phyloP scores from a whole-genome alignment of 1,139 yeast genomes.

The Tardiomyces blankii region DNA sequence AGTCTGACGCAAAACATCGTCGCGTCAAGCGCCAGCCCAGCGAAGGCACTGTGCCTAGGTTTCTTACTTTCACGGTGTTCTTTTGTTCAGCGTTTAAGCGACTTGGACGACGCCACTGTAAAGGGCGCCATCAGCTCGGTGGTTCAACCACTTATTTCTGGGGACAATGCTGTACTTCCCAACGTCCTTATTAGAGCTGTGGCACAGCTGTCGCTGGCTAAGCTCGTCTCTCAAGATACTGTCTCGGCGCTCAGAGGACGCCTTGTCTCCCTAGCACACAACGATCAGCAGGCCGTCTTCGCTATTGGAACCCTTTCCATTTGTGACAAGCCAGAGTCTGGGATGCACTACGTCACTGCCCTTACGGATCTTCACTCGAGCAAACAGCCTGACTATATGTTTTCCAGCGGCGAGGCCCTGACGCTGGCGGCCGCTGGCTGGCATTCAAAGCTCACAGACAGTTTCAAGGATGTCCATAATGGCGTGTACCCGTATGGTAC shows the following conservation, averaged over 20 bases:
- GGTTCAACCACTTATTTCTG: neutral
- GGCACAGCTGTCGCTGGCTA: slow-evolving; percentile 50
- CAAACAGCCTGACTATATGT: slow-evolving; percentile 62
- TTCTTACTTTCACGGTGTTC: neutral
- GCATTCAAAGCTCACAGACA: slow-evolving; percentile 47
- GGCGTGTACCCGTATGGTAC: slow-evolving; percentile 16
- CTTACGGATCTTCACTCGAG: slow-evolving; percentile 53
- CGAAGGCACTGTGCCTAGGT: neutral
- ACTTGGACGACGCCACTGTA: neutral
- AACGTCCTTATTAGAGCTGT: slow-evolving; percentile 21
- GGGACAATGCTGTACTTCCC: neutral
- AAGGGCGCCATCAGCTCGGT: neutral
- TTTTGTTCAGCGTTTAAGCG: neutral
- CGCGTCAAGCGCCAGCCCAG: neutral
- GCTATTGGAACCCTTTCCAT: slow-evolving; percentile 47
- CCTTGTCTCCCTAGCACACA: slow-evolving; percentile 6
- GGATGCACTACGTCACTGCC: slow-evolving; percentile 31
- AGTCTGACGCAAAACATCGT: neutral
- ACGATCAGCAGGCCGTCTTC: slow-evolving; percentile 30
- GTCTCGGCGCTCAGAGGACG: slow-evolving; percentile 26
- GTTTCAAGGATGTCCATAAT: slow-evolving; percentile 10
- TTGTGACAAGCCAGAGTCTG: slow-evolving; percentile 23
- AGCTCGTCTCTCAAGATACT: slow-evolving; percentile 31
- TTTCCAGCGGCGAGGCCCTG: slow-evolving; percentile 79
- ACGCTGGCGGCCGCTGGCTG: slow-evolving; percentile 67